phyloP scores from a whole-genome alignment of 495 filamentous ascomycete species.

The Amniculicola lignicola region DNA sequence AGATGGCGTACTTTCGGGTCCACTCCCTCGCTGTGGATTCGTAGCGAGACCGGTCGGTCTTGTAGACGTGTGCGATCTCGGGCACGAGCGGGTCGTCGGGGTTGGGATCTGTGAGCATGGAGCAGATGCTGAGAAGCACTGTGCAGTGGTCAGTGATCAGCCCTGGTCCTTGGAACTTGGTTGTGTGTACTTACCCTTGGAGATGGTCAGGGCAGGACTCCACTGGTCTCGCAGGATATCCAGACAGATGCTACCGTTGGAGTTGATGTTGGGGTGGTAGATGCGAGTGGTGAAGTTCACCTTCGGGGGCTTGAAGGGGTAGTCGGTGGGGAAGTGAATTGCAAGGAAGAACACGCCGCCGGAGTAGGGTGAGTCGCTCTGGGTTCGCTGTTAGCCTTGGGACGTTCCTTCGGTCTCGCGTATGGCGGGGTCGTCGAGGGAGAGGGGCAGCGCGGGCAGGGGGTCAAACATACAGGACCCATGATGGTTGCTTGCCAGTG shows the following conservation, averaged over 20 bases:
- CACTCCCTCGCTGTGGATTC: constrained; percentile 96
- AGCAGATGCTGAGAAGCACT: constrained; percentile 99
- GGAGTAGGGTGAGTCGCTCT: constrained; percentile 93
- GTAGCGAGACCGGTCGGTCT: constrained; percentile 93
- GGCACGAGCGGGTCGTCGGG: constrained; percentile 97
- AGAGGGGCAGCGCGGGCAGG: background rate
- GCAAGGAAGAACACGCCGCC: constrained; percentile 97
- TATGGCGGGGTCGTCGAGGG: background rate
- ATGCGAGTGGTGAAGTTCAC: constrained; percentile 99
- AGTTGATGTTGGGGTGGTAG: constrained; percentile 99
- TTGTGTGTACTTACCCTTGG: constrained; percentile 69
- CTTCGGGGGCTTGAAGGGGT: constrained; percentile 99
- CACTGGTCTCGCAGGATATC: constrained; percentile 98
- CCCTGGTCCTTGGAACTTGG: background rate
- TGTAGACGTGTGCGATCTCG: constrained; percentile 99
- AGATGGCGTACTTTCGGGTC: constrained; percentile 98
- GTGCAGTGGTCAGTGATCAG: constrained; percentile 2
- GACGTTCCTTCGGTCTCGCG: background rate
- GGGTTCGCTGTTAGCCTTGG: constrained; percentile 24
- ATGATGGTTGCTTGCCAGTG: constrained; percentile 99
- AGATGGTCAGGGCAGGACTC: constrained; percentile 97
- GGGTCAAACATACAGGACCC: constrained; percentile 78
- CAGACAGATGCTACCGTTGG: constrained; percentile 97
- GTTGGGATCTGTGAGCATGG: constrained; percentile 99
- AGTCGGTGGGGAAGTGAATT: constrained; percentile 99